Evolutionary conservation across 108 stramenopile genomes (phyloP).

Genomic region (Aureococcus anophagefferens): DNA sequence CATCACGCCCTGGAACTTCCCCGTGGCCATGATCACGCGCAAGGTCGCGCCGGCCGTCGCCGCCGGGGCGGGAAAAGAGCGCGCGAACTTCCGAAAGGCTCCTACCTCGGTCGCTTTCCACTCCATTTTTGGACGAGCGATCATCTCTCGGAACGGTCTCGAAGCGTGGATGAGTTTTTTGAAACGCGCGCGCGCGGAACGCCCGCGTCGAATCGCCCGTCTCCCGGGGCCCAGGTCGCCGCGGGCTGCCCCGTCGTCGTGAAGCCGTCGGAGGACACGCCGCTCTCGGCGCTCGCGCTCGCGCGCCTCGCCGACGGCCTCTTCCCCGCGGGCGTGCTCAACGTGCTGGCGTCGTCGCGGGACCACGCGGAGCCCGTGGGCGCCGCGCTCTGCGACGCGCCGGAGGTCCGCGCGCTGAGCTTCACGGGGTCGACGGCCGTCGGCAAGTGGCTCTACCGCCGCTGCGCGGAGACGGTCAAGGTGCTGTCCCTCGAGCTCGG

Average conservation of each 20-base stretch:
- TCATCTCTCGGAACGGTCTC: too few relatives aligned
- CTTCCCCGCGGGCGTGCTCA: slow-evolving; percentile 17
- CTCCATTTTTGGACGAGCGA: too few relatives aligned
- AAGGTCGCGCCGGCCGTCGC: slow-evolving; percentile 76
- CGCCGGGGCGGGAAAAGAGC: too few relatives aligned
- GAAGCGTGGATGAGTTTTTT: too few relatives aligned
- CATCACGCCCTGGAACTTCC: slow-evolving; percentile 98
- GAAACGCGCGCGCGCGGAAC: too few relatives aligned
- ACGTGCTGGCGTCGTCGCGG: slow-evolving; percentile 11
- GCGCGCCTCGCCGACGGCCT: not conserved
- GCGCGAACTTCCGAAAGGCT: too few relatives aligned
- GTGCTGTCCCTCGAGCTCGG: slow-evolving; percentile 57
- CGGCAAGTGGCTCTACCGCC: slow-evolving; percentile 65
- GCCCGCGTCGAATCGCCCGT: too few relatives aligned
- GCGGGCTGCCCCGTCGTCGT: slow-evolving; percentile 25
- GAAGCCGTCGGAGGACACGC: slow-evolving; percentile 39
- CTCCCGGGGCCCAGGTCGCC: too few relatives aligned
- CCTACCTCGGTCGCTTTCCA: too few relatives aligned
- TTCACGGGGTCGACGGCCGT: slow-evolving; percentile 86
- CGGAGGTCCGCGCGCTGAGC: slow-evolving; percentile 63
- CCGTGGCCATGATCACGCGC: slow-evolving; percentile 88
- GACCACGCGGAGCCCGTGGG: slow-evolving; percentile 50
- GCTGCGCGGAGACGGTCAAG: slow-evolving; percentile 63
- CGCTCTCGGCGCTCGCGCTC: slow-evolving; percentile 24
- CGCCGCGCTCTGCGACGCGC: slow-evolving; percentile 55